These are phyloP conservation scores for Epichloe brachyelytri DNA, from an alignment of 2,329 filamentous ascomycete genomes.

Conservation along the genomic window DNA sequence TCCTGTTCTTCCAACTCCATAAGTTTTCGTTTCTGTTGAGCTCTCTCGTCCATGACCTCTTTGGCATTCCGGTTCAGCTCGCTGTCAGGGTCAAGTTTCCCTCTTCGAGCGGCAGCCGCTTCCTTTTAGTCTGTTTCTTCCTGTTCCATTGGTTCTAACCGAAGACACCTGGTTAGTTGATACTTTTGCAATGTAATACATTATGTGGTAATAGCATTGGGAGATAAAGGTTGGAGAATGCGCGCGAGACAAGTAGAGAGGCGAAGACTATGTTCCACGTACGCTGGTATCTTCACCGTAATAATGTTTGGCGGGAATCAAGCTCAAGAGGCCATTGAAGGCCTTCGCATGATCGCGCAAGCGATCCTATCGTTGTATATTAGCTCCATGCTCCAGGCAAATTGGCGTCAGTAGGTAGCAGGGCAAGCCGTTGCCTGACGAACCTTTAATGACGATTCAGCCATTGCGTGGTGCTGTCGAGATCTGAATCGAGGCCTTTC, in stretches of 20 bases:
- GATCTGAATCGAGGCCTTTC: neutral
- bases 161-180: neutral
- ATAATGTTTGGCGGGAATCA: conserved; percentile 84
- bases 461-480: conserved; percentile 20
- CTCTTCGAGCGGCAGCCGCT: conserved; percentile 67
- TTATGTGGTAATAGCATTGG: neutral
- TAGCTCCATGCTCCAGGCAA: conserved; percentile 4
- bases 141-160: conserved; percentile 77
- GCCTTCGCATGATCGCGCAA: conserved; percentile 52
- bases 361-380: conserved; percentile 31
- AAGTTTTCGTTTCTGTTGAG: conserved; percentile 67
- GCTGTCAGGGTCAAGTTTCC: conserved; percentile 84
- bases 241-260: neutral
- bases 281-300: conserved; percentile 77
- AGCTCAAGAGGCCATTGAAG: conserved; percentile 74
- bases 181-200: neutral
- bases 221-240: neutral
- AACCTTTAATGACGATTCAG: conserved; percentile 34
- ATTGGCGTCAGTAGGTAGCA: conserved; percentile 10
- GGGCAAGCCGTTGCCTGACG: conserved; percentile 19
- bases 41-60: conserved; percentile 77
- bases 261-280: conserved; percentile 28
- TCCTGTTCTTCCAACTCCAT: conserved; percentile 45
- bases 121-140: conserved; percentile 94
- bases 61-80: conserved; percentile 70